These are phyloP conservation scores for Fusarium denticulatum DNA, from an alignment of 2,329 filamentous ascomycete genomes.

Conservation along the genomic window DNA sequence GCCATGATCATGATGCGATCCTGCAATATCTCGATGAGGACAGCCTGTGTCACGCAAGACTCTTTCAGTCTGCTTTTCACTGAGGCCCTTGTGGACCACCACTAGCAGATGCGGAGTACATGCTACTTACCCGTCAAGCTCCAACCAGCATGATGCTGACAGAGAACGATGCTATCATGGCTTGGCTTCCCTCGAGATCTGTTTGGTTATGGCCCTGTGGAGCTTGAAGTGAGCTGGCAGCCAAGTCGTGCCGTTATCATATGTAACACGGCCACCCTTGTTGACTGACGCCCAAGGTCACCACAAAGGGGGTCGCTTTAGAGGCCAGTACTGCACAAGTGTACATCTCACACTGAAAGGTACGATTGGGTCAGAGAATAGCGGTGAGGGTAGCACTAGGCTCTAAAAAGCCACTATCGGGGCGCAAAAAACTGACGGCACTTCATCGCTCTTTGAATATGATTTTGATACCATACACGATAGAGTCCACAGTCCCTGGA, in stretches of 20 bases:
- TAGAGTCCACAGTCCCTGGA: background rate
- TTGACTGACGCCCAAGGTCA: conserved; percentile 15
- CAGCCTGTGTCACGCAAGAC: conserved; percentile 33
- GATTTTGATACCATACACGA: conserved; percentile 8
- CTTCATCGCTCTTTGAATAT: conserved; percentile 16
- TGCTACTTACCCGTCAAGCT: conserved; percentile 36
- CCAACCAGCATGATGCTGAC: conserved; percentile 35
- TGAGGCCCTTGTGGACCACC: conserved; percentile 37
- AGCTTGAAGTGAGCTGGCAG: conserved; percentile 42
- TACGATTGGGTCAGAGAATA: conserved; percentile 37
- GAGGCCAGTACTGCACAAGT: conserved; percentile 19
- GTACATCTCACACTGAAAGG: conserved; percentile 37
- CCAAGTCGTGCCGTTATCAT: conserved; percentile 42
- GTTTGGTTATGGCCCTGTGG: conserved; percentile 39
- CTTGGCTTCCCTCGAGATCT: conserved; percentile 40
- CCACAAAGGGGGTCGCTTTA: conserved; percentile 40
- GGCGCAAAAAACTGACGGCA: conserved; percentile 23
- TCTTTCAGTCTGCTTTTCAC: conserved; percentile 24
- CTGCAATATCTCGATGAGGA: conserved; percentile 42
- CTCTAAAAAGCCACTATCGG: conserved; percentile 39
- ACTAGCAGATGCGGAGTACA: conserved; percentile 42
- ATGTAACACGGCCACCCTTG: conserved; percentile 31
- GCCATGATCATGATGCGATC: conserved; percentile 38
- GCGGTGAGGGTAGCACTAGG: conserved; percentile 43
- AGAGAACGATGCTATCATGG: conserved; percentile 40